Evolutionary conservation across 1,139 yeast genomes (phyloP).

Genomic region (Kodamaea sp.): DNA sequence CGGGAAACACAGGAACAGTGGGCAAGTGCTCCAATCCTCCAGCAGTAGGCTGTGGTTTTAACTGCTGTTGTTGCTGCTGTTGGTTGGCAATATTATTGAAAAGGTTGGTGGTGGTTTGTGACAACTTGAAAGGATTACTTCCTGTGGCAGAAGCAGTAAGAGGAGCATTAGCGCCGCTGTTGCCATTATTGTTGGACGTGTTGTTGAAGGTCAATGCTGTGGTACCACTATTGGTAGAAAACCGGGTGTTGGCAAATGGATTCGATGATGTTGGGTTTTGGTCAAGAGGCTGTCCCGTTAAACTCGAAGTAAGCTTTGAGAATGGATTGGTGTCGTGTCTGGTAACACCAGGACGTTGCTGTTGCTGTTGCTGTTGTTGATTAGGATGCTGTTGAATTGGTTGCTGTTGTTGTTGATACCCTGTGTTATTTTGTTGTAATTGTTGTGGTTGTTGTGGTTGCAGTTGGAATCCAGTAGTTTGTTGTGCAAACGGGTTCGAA

Average conservation of each 20-base stretch:
- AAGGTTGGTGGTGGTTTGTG: constrained; percentile 37
- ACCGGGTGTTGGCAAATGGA: constrained; percentile 51
- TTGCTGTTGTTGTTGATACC: constrained; percentile 14
- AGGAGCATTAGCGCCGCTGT: constrained; percentile 14
- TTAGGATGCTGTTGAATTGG: constrained; percentile 15
- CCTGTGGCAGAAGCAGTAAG: constrained; percentile 38
- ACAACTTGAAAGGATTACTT: constrained; percentile 47
- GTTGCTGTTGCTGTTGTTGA: constrained; percentile 12
- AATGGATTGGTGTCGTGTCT: constrained; percentile 47
- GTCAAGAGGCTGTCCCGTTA: constrained; percentile 22
- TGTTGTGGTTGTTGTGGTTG: constrained; percentile 21
- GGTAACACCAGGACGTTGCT: constrained; percentile 17
- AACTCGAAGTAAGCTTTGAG: constrained; percentile 22
- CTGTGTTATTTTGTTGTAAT: constrained; percentile 16
- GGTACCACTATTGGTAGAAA: constrained; percentile 34
- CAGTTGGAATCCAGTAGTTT: constrained; percentile 7
- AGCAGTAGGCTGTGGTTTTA: constrained; percentile 58
- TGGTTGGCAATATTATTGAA: constrained; percentile 28
- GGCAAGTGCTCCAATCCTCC: constrained; percentile 67
- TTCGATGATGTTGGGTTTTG: constrained; percentile 34
- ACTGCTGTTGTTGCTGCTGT: constrained; percentile 23
- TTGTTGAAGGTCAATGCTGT: constrained; percentile 37
- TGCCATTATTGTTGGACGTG: constrained; percentile 13
- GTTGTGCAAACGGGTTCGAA: constrained; percentile 15
- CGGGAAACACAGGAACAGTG: constrained; percentile 66